A percentile compares a stretch with the other conserved stretches of the same genome.
Conservation (phyloP, 371 early-diverging fungal species). For the Thermomucor indicae-seudaticae region DNA sequence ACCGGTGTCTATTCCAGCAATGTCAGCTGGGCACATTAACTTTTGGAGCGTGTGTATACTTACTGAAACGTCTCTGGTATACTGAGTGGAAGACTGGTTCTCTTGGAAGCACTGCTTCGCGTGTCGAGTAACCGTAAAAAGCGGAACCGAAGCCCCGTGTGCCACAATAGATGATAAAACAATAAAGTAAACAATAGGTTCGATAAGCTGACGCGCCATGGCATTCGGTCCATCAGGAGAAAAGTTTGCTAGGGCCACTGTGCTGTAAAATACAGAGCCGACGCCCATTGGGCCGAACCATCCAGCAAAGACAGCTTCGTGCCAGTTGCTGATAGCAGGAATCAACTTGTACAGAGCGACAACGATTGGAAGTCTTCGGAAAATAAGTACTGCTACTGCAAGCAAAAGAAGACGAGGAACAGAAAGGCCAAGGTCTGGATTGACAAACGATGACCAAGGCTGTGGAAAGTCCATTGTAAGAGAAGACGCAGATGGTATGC, state of each 20-base stretch:
- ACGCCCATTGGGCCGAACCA: conserved; percentile 96
- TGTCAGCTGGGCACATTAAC: no score
- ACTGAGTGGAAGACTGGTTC: no score
- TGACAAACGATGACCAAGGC: conserved; percentile 67
- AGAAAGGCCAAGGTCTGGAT: conserved; percentile 27
- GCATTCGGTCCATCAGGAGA: conserved; percentile 10
- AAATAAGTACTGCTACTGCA: conserved; percentile 62
- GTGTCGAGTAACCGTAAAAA: no score
- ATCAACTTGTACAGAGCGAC: conserved; percentile 58
- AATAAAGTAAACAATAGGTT: conserved; percentile 66
- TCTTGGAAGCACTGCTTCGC: no score
- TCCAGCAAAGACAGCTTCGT: conserved; percentile 88
- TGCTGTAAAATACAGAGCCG: conserved; percentile 75
- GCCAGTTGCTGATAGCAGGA: conserved; percentile 59
- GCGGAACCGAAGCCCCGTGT: conserved; percentile 47
- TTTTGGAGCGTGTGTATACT: no score
- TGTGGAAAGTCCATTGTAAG: conserved; percentile 1
- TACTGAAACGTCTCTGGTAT: no score
- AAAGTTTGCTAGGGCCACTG: conserved; percentile 41
- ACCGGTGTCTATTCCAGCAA: no score
- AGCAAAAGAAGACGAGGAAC: conserved; percentile 59
- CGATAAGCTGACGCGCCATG: conserved; percentile 25
- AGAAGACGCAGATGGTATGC: neutral
- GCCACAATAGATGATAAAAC: conserved; percentile 70
- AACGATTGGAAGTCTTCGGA: conserved; percentile 80